Base-by-base conservation (phyloP, 768 basidiomycete genomes). In the Ramaria rubella region DNA sequence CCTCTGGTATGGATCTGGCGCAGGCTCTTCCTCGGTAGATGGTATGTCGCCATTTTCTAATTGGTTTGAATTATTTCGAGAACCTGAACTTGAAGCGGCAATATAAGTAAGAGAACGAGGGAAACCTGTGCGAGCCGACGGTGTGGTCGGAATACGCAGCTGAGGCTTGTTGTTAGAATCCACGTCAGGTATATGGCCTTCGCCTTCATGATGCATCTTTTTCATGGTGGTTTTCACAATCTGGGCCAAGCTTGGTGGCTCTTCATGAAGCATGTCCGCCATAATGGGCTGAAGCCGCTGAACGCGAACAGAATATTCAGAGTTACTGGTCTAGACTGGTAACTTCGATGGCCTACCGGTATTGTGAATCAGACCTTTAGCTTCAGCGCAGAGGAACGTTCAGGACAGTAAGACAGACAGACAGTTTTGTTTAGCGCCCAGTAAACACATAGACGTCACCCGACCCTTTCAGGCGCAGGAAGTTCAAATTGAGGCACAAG, bases 101-200 rank as follows among this genome's bases (percentile, higher is more conserved):
- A 78, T 77, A 64, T 81, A 85, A 2, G 85, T 86, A 26, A 88
- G 72, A 0, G 87, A 86, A 38, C 87, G 77, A 4, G 87, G 87
- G 30, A 86, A 85, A 12, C 87, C 87, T 4, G 86, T 88, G 51
- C 87, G 75, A 49, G 73, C 72, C 5, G 85, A 80, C 24, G 87
- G 87, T 0, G 84, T 38, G 23, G 59, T 52, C 14, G 36, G 26
- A 30, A 17, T 33, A 36, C 49, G 57, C 46, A 14, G 12, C 4
- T 31, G 34, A 8, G 27, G 27, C 24, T 36, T n/a, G 15, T 17
- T 27, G 5, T 17, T 4, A 6, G 29, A 2, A 2, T 51, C 33
- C 14, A 29, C 49, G 24, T 24, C 21, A n/a, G 40, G 23, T n/a
- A 42, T 19, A 30, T 36, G 33, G 21, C 6, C n/a, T 31, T 31